Base-by-base conservation (phyloP, 257 asterid species). In the Lycium barbarum region DNA sequence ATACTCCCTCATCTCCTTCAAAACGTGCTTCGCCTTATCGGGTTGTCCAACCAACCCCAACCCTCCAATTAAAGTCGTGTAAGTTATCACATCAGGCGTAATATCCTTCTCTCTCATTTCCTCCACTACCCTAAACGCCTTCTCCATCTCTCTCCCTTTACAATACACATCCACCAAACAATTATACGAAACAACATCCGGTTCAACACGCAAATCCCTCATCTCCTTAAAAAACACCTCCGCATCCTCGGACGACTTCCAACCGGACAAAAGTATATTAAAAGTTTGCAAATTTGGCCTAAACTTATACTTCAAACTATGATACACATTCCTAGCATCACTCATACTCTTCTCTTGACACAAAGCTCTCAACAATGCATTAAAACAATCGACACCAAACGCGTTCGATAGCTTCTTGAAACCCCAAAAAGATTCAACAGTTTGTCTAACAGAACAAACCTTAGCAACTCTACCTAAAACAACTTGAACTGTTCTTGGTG, bases 1-100 rank as follows among this genome's bases (percentile, higher is more conserved):
- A 35, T 93, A 92, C 84, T 95, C 98, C 86, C 67, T 93, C 99
- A 96, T 96, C 88, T 94, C 99, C 86, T 93, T 92, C 93, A 96
- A 93, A 49, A 94, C 72, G 13, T 89, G 92, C 88, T 93, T 91
- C 6, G 98, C 98, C 91, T 95, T 94, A 88, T 96, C 99, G 0
- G 98, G 99, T 86, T 93, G 98, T 65, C 99, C 98, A 61, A 73
- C 88, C 86, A 95, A 92, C 45, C 98, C 98, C 81, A 93, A 90
- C 57, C 98, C 99, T 82, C 98, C 98, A 55, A 96, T 93, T 91
- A 93, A 87, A 87, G 92, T 91, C 4, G 98, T 94, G 80, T 93
- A 93, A 2, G 98, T 93, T 79, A 93, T 92, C 90, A 93, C 99
- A 88, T 95, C 99, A 35, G 92, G 90, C 83, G 87, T 91, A 51